Conservation (phyloP, 2,329 filamentous ascomycete species). For the Paraphaeosphaeria minitans region DNA sequence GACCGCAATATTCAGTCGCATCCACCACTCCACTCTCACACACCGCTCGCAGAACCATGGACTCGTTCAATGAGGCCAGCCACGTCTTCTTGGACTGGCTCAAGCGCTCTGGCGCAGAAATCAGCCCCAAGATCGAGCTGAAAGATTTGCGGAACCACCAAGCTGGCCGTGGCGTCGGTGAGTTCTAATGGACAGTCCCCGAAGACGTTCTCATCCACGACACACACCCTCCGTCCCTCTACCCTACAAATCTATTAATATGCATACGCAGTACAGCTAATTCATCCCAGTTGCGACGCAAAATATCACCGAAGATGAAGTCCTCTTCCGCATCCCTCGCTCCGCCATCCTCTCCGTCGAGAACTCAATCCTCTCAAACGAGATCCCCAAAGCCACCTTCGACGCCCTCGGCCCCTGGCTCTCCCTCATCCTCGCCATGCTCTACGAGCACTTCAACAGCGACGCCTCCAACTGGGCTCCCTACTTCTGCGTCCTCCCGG, state of each 20-base stretch:
- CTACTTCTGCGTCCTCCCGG: constrained; percentile 78
- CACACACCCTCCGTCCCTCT: background rate
- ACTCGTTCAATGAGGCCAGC: constrained; percentile 51
- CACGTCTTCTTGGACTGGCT: constrained; percentile 65
- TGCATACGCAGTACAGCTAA: constrained; percentile 16
- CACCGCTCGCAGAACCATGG: constrained; percentile 23
- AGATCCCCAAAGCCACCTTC: constrained; percentile 51
- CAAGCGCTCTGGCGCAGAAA: constrained; percentile 55
- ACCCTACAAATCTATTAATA: background rate
- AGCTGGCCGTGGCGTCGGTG: constrained; percentile 68
- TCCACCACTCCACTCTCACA: background rate
- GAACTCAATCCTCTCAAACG: constrained; percentile 69
- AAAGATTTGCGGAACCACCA: constrained; percentile 61
- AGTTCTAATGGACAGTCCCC: constrained; percentile 35
- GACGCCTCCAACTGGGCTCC: constrained; percentile 71
- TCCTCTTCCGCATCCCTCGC: constrained; percentile 80
- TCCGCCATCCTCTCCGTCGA: constrained; percentile 71
- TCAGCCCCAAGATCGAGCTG: constrained; percentile 64
- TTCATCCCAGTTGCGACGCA: constrained; percentile 65
- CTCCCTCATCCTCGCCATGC: constrained; percentile 75
- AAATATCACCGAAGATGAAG: constrained; percentile 74
- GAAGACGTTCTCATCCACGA: background rate
- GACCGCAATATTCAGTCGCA: constrained; percentile 15
- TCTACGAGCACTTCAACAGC: constrained; percentile 72
- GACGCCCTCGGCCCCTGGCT: constrained; percentile 54